A percentile compares a stretch with the other conserved stretches of the same genome.
Conservation (phyloP, 768 basidiomycete genomes). For the Dictyophora rubrovolvata region DNA sequence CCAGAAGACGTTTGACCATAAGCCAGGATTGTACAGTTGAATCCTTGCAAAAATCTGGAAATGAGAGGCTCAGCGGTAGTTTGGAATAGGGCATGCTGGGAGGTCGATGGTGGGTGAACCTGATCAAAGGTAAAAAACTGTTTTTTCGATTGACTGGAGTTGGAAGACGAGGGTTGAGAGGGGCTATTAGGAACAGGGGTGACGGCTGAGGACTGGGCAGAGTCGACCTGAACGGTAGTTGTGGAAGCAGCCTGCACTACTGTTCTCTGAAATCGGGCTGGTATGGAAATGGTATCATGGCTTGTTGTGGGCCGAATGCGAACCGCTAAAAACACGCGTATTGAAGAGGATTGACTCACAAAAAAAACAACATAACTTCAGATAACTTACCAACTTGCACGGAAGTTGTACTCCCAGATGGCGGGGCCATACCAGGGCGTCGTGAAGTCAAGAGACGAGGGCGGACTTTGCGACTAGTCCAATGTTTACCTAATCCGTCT, state of each 20-base stretch:
- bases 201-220: constrained; percentile 41
- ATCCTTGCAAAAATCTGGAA: constrained; percentile 81
- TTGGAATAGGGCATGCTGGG: constrained; percentile 79
- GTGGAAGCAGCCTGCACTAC: constrained; percentile 70
- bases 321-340: constrained; percentile 44
- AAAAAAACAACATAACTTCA: background rate
- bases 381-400: constrained; percentile 84
- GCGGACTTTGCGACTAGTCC: background rate
- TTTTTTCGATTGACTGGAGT: constrained; percentile 51
- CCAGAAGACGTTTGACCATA: constrained; percentile 97
- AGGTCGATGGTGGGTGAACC: constrained; percentile 77
- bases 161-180: constrained; percentile 31
- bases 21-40: constrained; percentile 96
- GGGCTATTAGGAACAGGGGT: constrained; percentile 40
- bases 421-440: constrained; percentile 5
- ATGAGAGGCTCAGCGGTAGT: constrained; percentile 78
- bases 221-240: constrained; percentile 78
- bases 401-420: constrained; percentile 48
- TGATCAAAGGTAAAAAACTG: constrained; percentile 90
- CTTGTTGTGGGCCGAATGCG: constrained; percentile 82
- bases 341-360: background rate
- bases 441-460: background rate
- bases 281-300: constrained; percentile 79
- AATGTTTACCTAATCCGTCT: background rate
- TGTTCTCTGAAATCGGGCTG: constrained; percentile 86